Conservation (phyloP, 1,284 basidiomycete species). For the Ustilago tritici region DNA sequence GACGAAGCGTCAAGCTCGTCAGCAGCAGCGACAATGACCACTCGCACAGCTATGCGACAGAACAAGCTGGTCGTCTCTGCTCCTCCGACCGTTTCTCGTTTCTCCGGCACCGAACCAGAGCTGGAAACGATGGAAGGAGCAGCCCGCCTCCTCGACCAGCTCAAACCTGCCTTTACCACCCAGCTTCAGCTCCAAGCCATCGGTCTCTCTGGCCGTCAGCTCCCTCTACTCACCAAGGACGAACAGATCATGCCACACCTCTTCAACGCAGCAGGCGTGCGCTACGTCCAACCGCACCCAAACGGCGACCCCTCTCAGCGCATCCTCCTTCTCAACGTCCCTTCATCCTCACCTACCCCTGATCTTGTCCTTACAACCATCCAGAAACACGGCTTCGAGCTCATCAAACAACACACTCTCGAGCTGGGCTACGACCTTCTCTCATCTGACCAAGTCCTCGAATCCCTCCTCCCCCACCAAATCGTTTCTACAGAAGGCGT, state of each 20-base stretch:
- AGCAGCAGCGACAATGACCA: slow-evolving; percentile 9
- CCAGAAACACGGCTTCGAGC: slow-evolving; percentile 17
- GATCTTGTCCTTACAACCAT: slow-evolving; percentile 12
- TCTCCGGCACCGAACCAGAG: slow-evolving; percentile 27
- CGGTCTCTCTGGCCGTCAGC: slow-evolving; percentile 25
- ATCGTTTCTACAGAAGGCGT: slow-evolving; percentile 74
- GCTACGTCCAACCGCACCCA: slow-evolving; percentile 45
- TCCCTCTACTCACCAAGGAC: slow-evolving; percentile 35
- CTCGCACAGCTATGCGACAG: slow-evolving; percentile 28
- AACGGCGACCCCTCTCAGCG: slow-evolving; percentile 35
- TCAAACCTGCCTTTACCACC: slow-evolving; percentile 31
- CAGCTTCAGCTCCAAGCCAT: slow-evolving; percentile 37
- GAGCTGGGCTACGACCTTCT: slow-evolving; percentile 40
- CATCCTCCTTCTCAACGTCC: slow-evolving; percentile 41
- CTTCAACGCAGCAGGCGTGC: slow-evolving; percentile 41
- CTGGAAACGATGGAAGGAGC: slow-evolving; percentile 26
- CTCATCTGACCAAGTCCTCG: slow-evolving; percentile 43
- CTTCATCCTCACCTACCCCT: slow-evolving; percentile 25
- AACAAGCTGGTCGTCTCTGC: slow-evolving; percentile 29
- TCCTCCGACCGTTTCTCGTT: slow-evolving; percentile 22
- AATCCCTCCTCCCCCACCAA: slow-evolving; percentile 32
- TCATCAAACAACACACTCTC: slow-evolving; percentile 6
- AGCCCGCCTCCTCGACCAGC: slow-evolving; percentile 28
- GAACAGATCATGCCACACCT: slow-evolving; percentile 28
- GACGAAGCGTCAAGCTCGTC: slow-evolving; percentile 3